phyloP scores from a whole-genome alignment of 768 basidiomycete genomes.

The Coprinopsis marcescibilis region DNA sequence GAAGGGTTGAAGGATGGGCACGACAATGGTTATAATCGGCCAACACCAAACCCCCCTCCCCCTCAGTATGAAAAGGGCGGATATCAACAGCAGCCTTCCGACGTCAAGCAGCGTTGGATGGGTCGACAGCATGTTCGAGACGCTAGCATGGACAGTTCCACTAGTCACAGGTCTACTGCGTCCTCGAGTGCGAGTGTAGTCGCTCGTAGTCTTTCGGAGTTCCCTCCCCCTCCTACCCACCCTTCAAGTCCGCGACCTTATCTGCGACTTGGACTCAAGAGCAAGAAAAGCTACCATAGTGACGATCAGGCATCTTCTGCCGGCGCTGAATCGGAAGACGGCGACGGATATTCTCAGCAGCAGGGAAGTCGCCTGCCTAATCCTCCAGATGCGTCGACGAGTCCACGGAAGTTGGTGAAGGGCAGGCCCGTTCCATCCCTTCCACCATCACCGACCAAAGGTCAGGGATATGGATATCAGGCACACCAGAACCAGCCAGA shows the following conservation, averaged over 20 bases:
- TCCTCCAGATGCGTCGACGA: not conserved
- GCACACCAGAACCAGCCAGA: not conserved
- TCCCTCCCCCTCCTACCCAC: conserved; percentile 5
- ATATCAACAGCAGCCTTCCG: too few species aligned
- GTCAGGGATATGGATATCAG: not conserved
- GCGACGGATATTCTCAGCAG: conserved; percentile 1
- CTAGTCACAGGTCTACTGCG: not conserved
- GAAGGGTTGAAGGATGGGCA: not conserved
- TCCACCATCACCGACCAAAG: conserved; percentile 1
- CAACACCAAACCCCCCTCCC: not conserved
- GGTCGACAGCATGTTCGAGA: not conserved
- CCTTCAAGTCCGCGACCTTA: conserved; percentile 2
- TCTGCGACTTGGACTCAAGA: not conserved
- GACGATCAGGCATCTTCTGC: not conserved
- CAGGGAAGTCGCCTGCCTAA: not conserved
- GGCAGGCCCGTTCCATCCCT: not conserved
- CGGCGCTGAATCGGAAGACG: not conserved
- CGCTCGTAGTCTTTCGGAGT: conserved; percentile 1
- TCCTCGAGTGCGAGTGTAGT: not conserved
- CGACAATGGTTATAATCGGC: not conserved
- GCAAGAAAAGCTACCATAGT: not conserved
- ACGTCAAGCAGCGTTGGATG: not conserved
- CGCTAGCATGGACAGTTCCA: not conserved
- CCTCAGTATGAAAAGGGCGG: too few species aligned
- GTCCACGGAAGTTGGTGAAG: conserved; percentile 9